Percentiles rank a stretch among this genome's conserved stretches.
These are phyloP conservation scores for Vanrija pseudolonga DNA, from an alignment of 1,284 basidiomycete species.

Conservation along the genomic window DNA sequence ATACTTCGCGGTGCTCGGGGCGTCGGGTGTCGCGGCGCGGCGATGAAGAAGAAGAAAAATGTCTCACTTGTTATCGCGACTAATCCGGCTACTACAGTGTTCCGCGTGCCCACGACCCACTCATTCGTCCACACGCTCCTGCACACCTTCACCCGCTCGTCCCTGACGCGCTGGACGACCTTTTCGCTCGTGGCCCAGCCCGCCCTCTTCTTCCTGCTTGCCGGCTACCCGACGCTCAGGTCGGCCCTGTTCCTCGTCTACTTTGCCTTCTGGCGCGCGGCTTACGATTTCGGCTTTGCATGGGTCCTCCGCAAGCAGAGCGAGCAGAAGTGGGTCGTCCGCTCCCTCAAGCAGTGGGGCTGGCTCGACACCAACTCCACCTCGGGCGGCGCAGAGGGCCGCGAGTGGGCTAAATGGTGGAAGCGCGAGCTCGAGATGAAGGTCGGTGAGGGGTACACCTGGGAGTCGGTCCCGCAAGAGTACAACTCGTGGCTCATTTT, in stretches of 20 bases:
- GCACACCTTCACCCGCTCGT: constrained; percentile 83
- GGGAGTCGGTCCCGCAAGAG: constrained; percentile 62
- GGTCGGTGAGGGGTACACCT: constrained; percentile 88
- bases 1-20: background rate
- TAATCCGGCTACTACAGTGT: constrained; percentile 58
- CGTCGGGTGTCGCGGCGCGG: background rate
- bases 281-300: constrained; percentile 90
- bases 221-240: constrained; percentile 54
- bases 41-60: no score
- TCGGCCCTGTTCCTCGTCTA: constrained; percentile 47
- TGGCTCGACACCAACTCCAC: constrained; percentile 69
- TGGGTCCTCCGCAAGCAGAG: constrained; percentile 92
- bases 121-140: constrained; percentile 89
- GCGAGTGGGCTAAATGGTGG: constrained; percentile 70
- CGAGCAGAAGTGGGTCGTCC: constrained; percentile 88
- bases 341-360: constrained; percentile 69
- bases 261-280: constrained; percentile 88
- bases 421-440: constrained; percentile 80
- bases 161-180: constrained; percentile 83
- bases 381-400: constrained; percentile 55
- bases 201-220: constrained; percentile 66
- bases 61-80: background rate
- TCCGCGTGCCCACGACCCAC: constrained; percentile 90
- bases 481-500: constrained; percentile 53
- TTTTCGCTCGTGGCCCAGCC: constrained; percentile 73